These are phyloP conservation scores for Magnaporthales sp. DNA, from an alignment of 2,329 filamentous ascomycete species.

Conservation along the genomic window DNA sequence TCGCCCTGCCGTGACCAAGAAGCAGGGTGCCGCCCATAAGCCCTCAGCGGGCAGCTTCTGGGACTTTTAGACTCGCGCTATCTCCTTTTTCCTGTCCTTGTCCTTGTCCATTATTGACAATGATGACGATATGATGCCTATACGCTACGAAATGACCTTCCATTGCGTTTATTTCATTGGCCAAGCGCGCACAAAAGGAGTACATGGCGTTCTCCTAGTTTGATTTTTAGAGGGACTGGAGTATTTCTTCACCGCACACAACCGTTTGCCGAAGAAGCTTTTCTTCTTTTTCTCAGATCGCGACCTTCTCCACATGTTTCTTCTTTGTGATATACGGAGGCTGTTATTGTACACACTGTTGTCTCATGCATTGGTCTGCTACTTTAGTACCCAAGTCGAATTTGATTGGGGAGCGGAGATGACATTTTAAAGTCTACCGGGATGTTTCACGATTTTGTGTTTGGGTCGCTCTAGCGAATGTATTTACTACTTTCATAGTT, in stretches of 20 bases:
- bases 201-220: conserved; percentile 8
- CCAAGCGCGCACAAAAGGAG: not conserved
- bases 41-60: conserved; percentile 28
- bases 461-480: not conserved
- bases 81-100: conserved; percentile 1
- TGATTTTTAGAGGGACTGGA: conserved; percentile 1
- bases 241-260: not conserved
- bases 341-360: not conserved
- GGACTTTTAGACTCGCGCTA: conserved; percentile 31
- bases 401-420: not conserved
- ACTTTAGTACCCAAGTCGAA: not conserved
- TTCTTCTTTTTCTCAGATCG: not conserved
- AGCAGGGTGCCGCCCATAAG: conserved; percentile 26
- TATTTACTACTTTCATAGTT: not conserved
- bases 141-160: conserved; percentile 1
- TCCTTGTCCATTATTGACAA: not conserved
- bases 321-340: not conserved
- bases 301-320: not conserved
- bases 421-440: not conserved
- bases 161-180: not conserved
- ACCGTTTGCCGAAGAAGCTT: not conserved
- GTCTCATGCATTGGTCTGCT: not conserved
- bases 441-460: not conserved
- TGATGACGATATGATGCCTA: conserved; percentile 2
- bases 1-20: conserved; percentile 27